Evolutionary conservation across 163 green algal genomes (phyloP).

Genomic region (Smithsoniella earleae): DNA sequence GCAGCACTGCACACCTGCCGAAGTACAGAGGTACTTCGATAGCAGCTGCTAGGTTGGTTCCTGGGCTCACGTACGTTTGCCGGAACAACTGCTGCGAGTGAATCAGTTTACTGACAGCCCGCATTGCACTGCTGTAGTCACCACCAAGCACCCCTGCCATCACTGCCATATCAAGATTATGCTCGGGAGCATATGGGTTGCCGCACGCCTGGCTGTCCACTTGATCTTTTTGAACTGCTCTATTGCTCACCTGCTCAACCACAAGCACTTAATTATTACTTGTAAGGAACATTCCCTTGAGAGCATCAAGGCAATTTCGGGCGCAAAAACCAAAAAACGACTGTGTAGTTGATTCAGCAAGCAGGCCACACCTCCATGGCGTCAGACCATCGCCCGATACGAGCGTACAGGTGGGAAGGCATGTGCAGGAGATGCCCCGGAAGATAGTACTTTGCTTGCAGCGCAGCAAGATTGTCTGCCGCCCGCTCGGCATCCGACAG

Average conservation of each 20-base stretch:
- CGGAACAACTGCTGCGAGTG: slow-evolving; percentile 28
- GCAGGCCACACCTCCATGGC: slow-evolving; percentile 36
- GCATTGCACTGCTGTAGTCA: slow-evolving; percentile 27
- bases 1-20: slow-evolving; percentile 11
- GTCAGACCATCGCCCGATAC: slow-evolving; percentile 46
- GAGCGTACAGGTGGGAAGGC: slow-evolving; percentile 54
- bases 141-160: slow-evolving; percentile 49
- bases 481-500: slow-evolving; percentile 34
- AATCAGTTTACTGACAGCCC: slow-evolving; percentile 29
- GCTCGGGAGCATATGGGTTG: slow-evolving; percentile 48
- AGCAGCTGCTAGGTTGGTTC: slow-evolving; percentile 21
- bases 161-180: slow-evolving; percentile 54
- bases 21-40: slow-evolving; percentile 21
- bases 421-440: slow-evolving; percentile 63
- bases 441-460: slow-evolving; percentile 24
- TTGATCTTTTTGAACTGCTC: neutral
- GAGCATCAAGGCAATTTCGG: neutral
- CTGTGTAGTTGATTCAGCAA: slow-evolving; percentile 36
- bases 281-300: neutral
- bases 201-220: slow-evolving; percentile 38
- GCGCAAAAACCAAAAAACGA: neutral
- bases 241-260: slow-evolving; percentile 5
- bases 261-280: neutral
- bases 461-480: slow-evolving; percentile 37
- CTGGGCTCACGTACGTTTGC: slow-evolving; percentile 28